These are phyloP conservation scores for Symmetrospora coprosmae DNA, from an alignment of 768 basidiomycete species.

Conservation along the genomic window DNA sequence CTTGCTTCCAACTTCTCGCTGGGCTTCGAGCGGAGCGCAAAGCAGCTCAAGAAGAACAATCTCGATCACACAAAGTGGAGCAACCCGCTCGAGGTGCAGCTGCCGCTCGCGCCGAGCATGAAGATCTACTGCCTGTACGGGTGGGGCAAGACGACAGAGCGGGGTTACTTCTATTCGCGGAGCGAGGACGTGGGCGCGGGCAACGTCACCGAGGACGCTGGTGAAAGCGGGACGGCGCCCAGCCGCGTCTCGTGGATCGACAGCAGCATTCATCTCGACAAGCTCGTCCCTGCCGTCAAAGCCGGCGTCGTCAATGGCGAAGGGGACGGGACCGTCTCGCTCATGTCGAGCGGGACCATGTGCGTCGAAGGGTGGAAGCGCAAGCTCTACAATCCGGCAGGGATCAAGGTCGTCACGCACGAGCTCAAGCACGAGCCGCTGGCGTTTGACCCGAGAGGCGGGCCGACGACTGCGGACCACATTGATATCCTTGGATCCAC, in stretches of 20 bases:
- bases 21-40: conserved; percentile 67
- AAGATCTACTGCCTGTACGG: conserved; percentile 85
- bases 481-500: conserved; percentile 70
- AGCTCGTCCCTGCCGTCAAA: conserved; percentile 18
- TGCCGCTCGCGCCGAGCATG: conserved; percentile 82
- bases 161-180: conserved; percentile 38
- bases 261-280: conserved; percentile 59
- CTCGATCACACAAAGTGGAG: conserved; percentile 72
- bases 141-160: conserved; percentile 66
- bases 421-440: conserved; percentile 74
- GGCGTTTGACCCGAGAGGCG: conserved; percentile 62
- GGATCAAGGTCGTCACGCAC: conserved; percentile 71
- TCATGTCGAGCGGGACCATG: conserved; percentile 83
- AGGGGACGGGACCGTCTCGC: conserved; percentile 83
- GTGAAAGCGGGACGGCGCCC: conserved; percentile 44
- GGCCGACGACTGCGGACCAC: conserved; percentile 80
- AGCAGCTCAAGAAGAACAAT: conserved; percentile 51
- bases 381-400: conserved; percentile 74
- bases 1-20: conserved; percentile 69
- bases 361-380: conserved; percentile 89
- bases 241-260: conserved; percentile 66
- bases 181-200: conserved; percentile 37
- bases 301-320: conserved; percentile 40
- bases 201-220: not conserved
- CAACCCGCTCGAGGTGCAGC: conserved; percentile 45